Base-by-base conservation (phyloP, 2,329 filamentous ascomycete genomes). In the Neonectria magnoliae region DNA sequence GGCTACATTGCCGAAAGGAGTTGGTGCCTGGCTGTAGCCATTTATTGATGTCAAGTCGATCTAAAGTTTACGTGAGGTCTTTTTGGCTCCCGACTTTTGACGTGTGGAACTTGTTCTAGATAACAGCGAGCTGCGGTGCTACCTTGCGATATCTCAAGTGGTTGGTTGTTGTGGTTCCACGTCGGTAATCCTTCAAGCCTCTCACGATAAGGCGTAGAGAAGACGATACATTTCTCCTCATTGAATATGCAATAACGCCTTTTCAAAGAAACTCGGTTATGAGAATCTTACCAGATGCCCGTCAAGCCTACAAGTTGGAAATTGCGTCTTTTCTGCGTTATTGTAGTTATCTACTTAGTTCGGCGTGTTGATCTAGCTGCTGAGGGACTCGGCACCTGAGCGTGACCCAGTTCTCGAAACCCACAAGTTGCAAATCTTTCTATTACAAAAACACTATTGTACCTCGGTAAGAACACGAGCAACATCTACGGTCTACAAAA, bases 1-100 rank as follows among this genome's bases (percentile, higher is more conserved):
- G 73, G 71, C 54, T 75, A 75, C 62, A 29, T 73, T 75, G 51
- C 73, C 69, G 9, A 5, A 73, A 60, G 10, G 13, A 48, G 70
- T 44, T 68, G 63, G 25, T 22, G 11, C 44, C 9, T 36, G 44
- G 55, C 22, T 54, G 51, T 48, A 4, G 20, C 27, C 22, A 16
- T 22, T 41, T 27, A 29, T 42, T 8, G n/a, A 20, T 20, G 11
- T 42, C 38, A 20, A 18, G n/a, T 20, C 2, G 4, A 42, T 42
- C n/a, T 42, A 18, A 18, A 42, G 9, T 18, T 18, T 18, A 42
- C 38, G 10, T 38, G 36, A 38, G 36, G 36, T 38, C 36, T 38
- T 38, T 38, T 38, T 13, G 5, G 14, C 36, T 38, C 16, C 16
- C 16, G 36, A 14, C 3, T 38, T 2, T n/a, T 38, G 36, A 38